Conservation (phyloP, 257 asterid species). For the Fraxinus cuspidata region DNA sequence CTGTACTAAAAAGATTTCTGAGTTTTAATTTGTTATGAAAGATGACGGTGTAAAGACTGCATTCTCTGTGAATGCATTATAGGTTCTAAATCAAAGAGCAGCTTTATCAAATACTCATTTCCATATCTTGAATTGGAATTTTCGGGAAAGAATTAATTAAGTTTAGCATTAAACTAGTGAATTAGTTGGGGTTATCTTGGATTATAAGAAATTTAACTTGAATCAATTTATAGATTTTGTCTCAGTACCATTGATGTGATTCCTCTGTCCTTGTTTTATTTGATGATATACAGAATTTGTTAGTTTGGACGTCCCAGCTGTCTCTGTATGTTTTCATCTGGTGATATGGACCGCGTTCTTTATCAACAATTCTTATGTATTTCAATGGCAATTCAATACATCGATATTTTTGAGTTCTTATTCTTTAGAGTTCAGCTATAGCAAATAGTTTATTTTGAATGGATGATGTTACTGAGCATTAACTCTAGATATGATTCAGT, state of each 20-base stretch:
- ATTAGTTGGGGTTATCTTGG: slow-evolving; percentile 1
- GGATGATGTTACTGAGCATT: background rate
- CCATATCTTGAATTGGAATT: background rate
- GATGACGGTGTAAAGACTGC: slow-evolving; percentile 7
- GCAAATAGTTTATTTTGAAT: background rate
- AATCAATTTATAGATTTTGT: background rate
- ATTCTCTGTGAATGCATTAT: background rate
- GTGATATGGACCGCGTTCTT: background rate
- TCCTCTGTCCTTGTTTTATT: background rate
- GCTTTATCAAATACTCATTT: background rate
- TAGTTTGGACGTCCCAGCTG: slow-evolving; percentile 6
- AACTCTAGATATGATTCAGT: background rate
- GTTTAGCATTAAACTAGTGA: slow-evolving; percentile 3
- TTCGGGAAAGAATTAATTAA: background rate
- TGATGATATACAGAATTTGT: slow-evolving; percentile 5
- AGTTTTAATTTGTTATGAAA: slow-evolving; percentile 8
- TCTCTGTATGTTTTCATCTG: background rate
- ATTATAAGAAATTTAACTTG: background rate
- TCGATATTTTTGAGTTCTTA: background rate
- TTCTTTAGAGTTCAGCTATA: background rate
- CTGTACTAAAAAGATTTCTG: background rate
- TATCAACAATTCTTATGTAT: background rate
- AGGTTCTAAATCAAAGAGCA: slow-evolving; percentile 3
- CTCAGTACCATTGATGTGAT: background rate
- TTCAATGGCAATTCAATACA: background rate